Evolutionary conservation across 495 filamentous ascomycete genomes (phyloP).

Genomic region (Platismatia glauca): DNA sequence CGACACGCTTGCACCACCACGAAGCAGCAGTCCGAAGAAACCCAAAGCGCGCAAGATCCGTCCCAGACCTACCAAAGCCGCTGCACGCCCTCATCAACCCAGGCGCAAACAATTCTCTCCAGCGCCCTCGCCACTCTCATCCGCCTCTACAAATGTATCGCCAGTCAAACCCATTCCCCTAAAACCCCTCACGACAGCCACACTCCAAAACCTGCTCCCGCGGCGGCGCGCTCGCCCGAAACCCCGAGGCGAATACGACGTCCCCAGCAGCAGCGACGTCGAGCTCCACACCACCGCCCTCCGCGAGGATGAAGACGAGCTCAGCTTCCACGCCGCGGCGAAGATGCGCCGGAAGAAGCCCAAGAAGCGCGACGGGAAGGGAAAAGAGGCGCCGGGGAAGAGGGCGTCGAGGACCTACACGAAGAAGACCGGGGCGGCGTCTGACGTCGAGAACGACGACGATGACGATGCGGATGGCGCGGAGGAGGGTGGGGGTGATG

Average conservation of each 20-base stretch:
- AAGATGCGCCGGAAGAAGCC: constrained; percentile 16
- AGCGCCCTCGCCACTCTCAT: constrained; percentile 19
- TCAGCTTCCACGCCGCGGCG: constrained; percentile 15
- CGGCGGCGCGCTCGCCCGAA: constrained; percentile 18
- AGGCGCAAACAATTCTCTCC: constrained; percentile 1
- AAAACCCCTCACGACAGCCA: constrained; percentile 25
- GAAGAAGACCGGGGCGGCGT: constrained; percentile 12
- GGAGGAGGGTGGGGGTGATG: not conserved
- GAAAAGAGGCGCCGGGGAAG: constrained; percentile 10
- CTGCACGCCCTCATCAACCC: not conserved
- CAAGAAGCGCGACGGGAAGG: constrained; percentile 2
- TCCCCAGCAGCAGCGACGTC: constrained; percentile 24
- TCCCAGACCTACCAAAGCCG: constrained; percentile 1
- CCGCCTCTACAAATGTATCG: constrained; percentile 8
- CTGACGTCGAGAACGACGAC: constrained; percentile 7
- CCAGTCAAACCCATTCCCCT: not conserved
- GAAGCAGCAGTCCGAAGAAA: constrained; percentile 19
- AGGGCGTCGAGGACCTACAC: constrained; percentile 18
- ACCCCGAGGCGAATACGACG: constrained; percentile 16
- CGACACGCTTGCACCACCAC: constrained; percentile 25
- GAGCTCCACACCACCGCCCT: constrained; percentile 17
- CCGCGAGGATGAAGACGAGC: constrained; percentile 25
- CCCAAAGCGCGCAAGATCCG: not conserved
- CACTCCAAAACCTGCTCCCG: constrained; percentile 26
- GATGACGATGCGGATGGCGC: not conserved